These are phyloP conservation scores for Kockiozyma suomiensis DNA, from an alignment of 805 yeast species.

Conservation along the genomic window DNA sequence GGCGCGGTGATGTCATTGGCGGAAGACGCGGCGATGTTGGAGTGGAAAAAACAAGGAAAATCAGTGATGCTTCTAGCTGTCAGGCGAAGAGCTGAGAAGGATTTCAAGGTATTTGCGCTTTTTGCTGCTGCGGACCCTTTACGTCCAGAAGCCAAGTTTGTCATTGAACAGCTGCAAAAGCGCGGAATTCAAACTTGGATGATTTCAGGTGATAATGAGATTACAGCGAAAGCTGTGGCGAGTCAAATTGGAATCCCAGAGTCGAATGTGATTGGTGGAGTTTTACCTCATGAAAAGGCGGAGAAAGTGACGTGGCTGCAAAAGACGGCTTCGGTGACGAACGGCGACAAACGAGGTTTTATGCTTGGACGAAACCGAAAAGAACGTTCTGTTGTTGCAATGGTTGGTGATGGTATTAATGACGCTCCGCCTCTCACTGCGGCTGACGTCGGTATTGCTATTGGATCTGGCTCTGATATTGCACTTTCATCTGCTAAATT, in stretches of 20 bases:
- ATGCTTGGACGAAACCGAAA: slow-evolving; percentile 29
- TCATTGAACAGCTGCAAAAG: slow-evolving; percentile 48
- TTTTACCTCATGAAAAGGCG: slow-evolving; percentile 73
- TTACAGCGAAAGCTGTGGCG: slow-evolving; percentile 71
- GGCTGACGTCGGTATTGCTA: slow-evolving; percentile 77
- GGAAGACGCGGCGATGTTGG: slow-evolving; percentile 45
- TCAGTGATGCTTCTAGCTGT: slow-evolving; percentile 63
- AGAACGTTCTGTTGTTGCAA: slow-evolving; percentile 55
- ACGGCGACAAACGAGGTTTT: slow-evolving; percentile 12
- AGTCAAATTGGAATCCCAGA: slow-evolving; percentile 58
- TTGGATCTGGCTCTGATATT: slow-evolving; percentile 75
- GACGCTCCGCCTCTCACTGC: slow-evolving; percentile 79
- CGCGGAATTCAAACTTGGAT: slow-evolving; percentile 64
- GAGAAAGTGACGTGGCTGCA: slow-evolving; percentile 60
- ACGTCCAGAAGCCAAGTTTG: slow-evolving; percentile 56
- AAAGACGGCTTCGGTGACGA: slow-evolving; percentile 40
- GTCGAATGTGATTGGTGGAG: slow-evolving; percentile 64
- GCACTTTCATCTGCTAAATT: slow-evolving; percentile 77
- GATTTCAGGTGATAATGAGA: slow-evolving; percentile 73
- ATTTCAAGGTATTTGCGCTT: slow-evolving; percentile 49
- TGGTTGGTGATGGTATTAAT: slow-evolving; percentile 85
- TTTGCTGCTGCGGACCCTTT: slow-evolving; percentile 61
- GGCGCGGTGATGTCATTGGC: slow-evolving; percentile 45
- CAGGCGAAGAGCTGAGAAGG: slow-evolving; percentile 35
- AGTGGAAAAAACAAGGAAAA: slow-evolving; percentile 67